Percentiles rank a stretch among this genome's conserved stretches.
These are phyloP conservation scores for Nicotiana obtusifolia DNA, from an alignment of 257 asterid species.

Conservation along the genomic window DNA sequence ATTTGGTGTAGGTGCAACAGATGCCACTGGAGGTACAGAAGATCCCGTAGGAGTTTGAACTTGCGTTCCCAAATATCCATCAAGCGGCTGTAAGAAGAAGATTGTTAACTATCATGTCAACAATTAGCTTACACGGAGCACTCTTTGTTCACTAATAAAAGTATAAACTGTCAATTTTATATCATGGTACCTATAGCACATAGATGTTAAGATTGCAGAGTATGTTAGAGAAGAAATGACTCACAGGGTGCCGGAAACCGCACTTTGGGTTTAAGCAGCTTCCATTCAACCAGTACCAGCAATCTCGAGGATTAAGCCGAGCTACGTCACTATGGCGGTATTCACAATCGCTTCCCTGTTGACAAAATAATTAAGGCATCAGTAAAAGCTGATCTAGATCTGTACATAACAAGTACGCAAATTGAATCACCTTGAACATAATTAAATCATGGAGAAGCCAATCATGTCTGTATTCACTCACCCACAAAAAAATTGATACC, in stretches of 20 bases:
- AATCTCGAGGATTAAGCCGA: conserved; percentile 82
- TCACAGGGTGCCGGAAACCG: conserved; percentile 81
- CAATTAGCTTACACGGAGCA: background rate
- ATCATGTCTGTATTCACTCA: background rate
- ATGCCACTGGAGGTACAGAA: conserved; percentile 29
- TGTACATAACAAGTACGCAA: background rate
- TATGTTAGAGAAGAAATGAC: conserved; percentile 17
- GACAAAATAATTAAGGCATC: background rate
- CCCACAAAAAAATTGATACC: background rate
- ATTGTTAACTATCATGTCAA: background rate
- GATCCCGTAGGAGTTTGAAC: conserved; percentile 43
- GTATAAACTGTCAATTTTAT: background rate
- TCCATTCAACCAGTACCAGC: conserved; percentile 79
- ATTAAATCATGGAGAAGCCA: background rate
- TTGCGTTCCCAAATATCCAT: conserved; percentile 61
- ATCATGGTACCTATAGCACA: background rate
- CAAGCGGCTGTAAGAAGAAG: conserved; percentile 60
- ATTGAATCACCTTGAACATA: background rate
- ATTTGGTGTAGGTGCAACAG: conserved; percentile 31
- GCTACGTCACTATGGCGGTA: conserved; percentile 87
- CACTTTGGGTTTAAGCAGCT: conserved; percentile 87
- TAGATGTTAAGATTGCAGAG: background rate
- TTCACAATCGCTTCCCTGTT: conserved; percentile 82
- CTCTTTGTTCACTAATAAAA: background rate
- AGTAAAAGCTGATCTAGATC: background rate